Evolutionary conservation across 164 flowering plant species (phyloP).

Genomic region (Annona squamosa): DNA sequence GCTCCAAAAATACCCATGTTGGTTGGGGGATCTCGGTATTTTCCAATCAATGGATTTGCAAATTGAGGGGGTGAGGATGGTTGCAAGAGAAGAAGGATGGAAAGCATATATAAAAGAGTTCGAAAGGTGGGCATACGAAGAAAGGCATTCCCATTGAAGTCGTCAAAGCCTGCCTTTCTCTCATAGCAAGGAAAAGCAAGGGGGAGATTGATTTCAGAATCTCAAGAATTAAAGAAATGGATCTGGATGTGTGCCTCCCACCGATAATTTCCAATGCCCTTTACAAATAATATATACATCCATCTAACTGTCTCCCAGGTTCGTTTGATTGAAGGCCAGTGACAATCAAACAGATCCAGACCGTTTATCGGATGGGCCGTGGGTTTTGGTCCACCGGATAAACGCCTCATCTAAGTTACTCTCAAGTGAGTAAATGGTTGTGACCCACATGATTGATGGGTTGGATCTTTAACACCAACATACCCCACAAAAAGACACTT

Average conservation of each 20-base stretch:
- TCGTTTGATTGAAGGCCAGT: background rate
- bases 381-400: too few relatives aligned
- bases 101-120: conserved; percentile 2
- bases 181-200: conserved; percentile 13
- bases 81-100: background rate
- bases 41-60: background rate
- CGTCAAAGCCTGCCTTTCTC: conserved; percentile 24
- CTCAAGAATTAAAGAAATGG: background rate
- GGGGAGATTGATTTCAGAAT: background rate
- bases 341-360: background rate
- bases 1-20: conserved; percentile 61
- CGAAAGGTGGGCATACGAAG: conserved; percentile 3
- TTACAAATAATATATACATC: background rate
- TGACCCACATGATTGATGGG: too few relatives aligned
- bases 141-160: conserved; percentile 20
- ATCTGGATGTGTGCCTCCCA: background rate
- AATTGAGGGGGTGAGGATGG: background rate
- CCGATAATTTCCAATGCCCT: background rate
- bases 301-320: background rate
- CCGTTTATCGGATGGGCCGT: background rate
- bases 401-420: too few relatives aligned
- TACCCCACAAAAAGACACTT: too few relatives aligned
- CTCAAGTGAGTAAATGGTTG: too few relatives aligned
- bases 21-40: background rate
- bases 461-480: too few relatives aligned